A percentile compares a stretch with the other conserved stretches of the same genome.
phyloP scores from a whole-genome alignment of 495 filamentous ascomycete genomes.

The Amorphotheca resinae region DNA sequence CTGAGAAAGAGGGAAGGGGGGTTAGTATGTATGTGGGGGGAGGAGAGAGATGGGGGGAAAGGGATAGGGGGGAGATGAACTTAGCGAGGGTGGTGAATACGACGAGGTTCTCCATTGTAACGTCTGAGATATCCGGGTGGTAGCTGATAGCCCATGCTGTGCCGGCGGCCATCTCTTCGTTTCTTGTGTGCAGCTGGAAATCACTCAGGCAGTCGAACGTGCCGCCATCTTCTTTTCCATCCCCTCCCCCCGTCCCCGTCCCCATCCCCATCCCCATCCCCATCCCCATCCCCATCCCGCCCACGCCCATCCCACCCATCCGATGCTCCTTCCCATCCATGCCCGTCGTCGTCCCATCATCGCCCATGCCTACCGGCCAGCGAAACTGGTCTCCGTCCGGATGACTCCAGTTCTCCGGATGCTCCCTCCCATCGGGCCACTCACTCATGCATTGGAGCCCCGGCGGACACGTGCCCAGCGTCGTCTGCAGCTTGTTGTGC shows the following conservation, averaged over 20 bases:
- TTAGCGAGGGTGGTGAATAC: slow-evolving; percentile 32
- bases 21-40: too few species aligned
- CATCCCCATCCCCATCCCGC: neutral
- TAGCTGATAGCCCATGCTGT: slow-evolving; percentile 45
- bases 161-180: slow-evolving; percentile 31
- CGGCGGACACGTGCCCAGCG: slow-evolving; percentile 27
- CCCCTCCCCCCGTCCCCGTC: slow-evolving; percentile 12
- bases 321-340: neutral
- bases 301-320: neutral
- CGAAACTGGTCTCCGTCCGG: neutral
- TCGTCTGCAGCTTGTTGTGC: slow-evolving; percentile 37
- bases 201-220: slow-evolving; percentile 22
- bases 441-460: slow-evolving; percentile 26
- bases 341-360: neutral
- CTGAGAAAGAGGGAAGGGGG: too few species aligned
- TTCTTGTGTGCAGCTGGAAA: slow-evolving; percentile 34
- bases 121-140: slow-evolving; percentile 29
- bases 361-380: neutral
- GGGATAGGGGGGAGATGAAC: too few species aligned
- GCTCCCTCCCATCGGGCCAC: slow-evolving; percentile 36
- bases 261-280: neutral
- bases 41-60: too few species aligned
- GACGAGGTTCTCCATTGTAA: slow-evolving; percentile 39
- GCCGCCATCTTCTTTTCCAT: neutral
- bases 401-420: slow-evolving; percentile 34